phyloP scores from a whole-genome alignment of 2,329 filamentous ascomycete species.

The Penicillium sp. region DNA sequence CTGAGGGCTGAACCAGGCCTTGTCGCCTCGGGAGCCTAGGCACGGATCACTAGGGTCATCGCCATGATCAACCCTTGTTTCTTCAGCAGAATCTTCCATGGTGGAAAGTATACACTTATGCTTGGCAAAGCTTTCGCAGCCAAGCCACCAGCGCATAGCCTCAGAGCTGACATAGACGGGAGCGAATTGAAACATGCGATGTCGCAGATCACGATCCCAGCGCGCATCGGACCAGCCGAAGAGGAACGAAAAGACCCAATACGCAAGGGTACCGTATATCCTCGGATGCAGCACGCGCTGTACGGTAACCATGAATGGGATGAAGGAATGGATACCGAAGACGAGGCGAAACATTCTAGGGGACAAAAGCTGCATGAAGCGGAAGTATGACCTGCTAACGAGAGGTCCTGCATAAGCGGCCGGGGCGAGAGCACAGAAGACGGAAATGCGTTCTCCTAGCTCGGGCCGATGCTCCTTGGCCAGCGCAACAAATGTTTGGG shows the following conservation, averaged over 20 bases:
- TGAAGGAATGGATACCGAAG: constrained; percentile 90
- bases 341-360: constrained; percentile 71
- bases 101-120: constrained; percentile 86
- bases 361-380: constrained; percentile 79
- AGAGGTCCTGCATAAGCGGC: constrained; percentile 85
- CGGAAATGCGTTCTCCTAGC: constrained; percentile 72
- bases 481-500: constrained; percentile 78
- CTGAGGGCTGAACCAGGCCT: constrained; percentile 75
- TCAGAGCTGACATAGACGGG: constrained; percentile 87
- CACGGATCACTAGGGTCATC: constrained; percentile 17
- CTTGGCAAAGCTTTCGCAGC: constrained; percentile 74
- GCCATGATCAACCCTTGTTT: constrained; percentile 8
- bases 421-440: constrained; percentile 87
- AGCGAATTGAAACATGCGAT: constrained; percentile 86
- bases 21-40: constrained; percentile 32
- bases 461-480: constrained; percentile 87
- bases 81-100: constrained; percentile 59
- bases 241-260: constrained; percentile 81
- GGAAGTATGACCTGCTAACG: constrained; percentile 83
- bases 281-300: constrained; percentile 61
- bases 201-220: constrained; percentile 74
- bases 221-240: constrained; percentile 81
- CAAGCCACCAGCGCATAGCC: constrained; percentile 94
- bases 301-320: constrained; percentile 88
- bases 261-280: constrained; percentile 77